Evolutionary conservation across 2,329 filamentous ascomycete species (phyloP), one percentile per base, ranked within the genome.

Genomic region (Rugonectria rugulosa): DNA sequence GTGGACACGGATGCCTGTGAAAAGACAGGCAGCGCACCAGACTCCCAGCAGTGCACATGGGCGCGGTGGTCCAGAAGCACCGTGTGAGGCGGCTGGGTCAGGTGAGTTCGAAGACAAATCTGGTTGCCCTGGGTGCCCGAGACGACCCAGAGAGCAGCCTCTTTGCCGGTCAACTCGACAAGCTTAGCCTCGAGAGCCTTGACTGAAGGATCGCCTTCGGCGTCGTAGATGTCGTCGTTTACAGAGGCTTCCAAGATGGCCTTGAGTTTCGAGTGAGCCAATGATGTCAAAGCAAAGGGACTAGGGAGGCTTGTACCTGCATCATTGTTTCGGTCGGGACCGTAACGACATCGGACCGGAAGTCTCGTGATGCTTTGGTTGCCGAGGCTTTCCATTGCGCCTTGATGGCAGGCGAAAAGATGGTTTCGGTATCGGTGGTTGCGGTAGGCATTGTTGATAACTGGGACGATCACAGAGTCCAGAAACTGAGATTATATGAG

Each of bases 11-110:
- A 78, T 4, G 91, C 91, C 6, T 89, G 88, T 2, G 83, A 88
- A 53, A 93, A 78, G 2, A 81, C 81, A 0, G 90, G 86, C 4
- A 90, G 83, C 14, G 87, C 84, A 37, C 82, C 82, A 12, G 81
- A 82, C 68, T 87, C 84, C 65, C 81, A 88, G 48, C 86, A 80
- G 57, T 90, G 77, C 58, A 96, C 89, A 72, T 96, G 92, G 2
- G 85, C 83, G 20, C 90, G 82, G 60, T 86, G 77, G 71, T 96
- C 92, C 65, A 68, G 43, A 26, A 69, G 48, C 2, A 69, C 65
- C 8, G 58, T 62, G 41, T 69, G 65, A 7, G 67, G 67, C 4
- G 67, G 67, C 37, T 69, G 67, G 2, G 64, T 65, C 3, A 69
- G 64, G 43, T 68, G 67, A 11, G 64, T 67, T 17, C 67, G 45